These are phyloP conservation scores for Globisporangium cystogenes DNA, from an alignment of 352 stramenopile species.

Conservation along the genomic window DNA sequence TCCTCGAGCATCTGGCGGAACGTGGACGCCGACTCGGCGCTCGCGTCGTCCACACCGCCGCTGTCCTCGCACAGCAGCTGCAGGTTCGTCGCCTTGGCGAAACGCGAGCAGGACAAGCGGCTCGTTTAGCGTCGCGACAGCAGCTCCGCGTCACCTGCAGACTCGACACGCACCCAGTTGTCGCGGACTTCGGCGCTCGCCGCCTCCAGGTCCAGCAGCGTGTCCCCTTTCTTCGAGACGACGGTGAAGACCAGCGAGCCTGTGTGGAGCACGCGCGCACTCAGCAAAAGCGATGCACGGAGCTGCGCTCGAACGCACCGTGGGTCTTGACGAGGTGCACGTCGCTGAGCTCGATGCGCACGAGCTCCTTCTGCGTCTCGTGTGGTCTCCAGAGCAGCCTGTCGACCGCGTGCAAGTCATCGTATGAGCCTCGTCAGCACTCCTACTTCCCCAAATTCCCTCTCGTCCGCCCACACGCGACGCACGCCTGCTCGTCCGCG, in stretches of 20 bases:
- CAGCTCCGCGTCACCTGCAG: not conserved
- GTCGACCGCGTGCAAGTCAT: not conserved
- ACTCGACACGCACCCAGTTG: conserved; percentile 41
- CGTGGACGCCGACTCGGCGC: conserved; percentile 17
- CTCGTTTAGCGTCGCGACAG: not conserved
- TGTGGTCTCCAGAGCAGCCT: conserved; percentile 70
- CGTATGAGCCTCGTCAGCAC: no score
- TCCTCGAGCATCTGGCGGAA: conserved; percentile 76
- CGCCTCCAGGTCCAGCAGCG: conserved; percentile 66
- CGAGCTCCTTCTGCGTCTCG: conserved; percentile 42
- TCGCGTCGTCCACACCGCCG: conserved; percentile 20
- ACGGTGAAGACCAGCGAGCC: conserved; percentile 41
- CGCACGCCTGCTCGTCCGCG: conserved; percentile 50
- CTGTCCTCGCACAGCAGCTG: conserved; percentile 71
- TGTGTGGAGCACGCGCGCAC: conserved; percentile 3
- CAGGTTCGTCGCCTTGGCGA: conserved; percentile 46
- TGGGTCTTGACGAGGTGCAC: conserved; percentile 51
- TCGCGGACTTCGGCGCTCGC: conserved; percentile 54
- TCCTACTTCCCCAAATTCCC: not conserved
- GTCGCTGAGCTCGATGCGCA: conserved; percentile 40
- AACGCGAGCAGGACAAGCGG: not conserved
- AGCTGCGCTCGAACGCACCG: conserved; percentile 17
- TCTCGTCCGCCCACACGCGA: not conserved
- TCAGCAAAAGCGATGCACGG: not conserved
- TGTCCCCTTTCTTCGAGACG: conserved; percentile 52